These are phyloP conservation scores for Fomitopsis schrenkii DNA, from an alignment of 1,284 basidiomycete species.

Conservation along the genomic window DNA sequence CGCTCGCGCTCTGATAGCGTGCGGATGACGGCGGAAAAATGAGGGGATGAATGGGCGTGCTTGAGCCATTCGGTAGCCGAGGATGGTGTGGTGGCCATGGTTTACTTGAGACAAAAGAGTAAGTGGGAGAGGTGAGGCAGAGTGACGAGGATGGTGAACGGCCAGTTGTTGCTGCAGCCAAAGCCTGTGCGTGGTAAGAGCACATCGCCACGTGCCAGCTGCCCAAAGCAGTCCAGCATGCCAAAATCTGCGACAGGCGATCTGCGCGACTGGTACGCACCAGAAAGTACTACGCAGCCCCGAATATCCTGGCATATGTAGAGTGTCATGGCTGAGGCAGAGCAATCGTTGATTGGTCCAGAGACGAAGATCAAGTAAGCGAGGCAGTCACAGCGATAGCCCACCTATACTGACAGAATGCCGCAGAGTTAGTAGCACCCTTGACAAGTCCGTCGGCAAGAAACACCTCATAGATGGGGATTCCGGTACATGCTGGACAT, in stretches of 20 bases:
- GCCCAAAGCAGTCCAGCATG: not conserved
- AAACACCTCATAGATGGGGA: constrained; percentile 66
- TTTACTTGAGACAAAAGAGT: not conserved
- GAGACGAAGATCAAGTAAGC: constrained; percentile 53
- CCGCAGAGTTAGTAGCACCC: constrained; percentile 76
- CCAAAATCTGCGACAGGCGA: not conserved
- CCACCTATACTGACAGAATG: not conserved
- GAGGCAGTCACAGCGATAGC: not conserved
- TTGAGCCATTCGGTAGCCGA: constrained; percentile 27
- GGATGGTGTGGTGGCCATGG: constrained; percentile 1
- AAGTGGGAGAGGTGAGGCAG: not conserved
- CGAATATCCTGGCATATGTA: not conserved
- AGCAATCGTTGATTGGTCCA: constrained; percentile 30
- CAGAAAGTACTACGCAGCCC: not conserved
- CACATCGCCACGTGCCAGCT: not conserved
- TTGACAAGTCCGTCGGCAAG: constrained; percentile 75
- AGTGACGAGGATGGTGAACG: not conserved
- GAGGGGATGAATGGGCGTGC: constrained; percentile 25
- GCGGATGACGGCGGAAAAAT: constrained; percentile 31
- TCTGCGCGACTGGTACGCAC: not conserved
- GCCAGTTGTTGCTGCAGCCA: not conserved
- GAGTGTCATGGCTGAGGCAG: not conserved
- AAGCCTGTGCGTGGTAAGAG: not conserved
- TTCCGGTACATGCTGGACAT: constrained; percentile 82
- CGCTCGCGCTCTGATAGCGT: constrained; percentile 41